phyloP scores from a whole-genome alignment of 768 basidiomycete species.

The Lactarius hengduanensis region DNA sequence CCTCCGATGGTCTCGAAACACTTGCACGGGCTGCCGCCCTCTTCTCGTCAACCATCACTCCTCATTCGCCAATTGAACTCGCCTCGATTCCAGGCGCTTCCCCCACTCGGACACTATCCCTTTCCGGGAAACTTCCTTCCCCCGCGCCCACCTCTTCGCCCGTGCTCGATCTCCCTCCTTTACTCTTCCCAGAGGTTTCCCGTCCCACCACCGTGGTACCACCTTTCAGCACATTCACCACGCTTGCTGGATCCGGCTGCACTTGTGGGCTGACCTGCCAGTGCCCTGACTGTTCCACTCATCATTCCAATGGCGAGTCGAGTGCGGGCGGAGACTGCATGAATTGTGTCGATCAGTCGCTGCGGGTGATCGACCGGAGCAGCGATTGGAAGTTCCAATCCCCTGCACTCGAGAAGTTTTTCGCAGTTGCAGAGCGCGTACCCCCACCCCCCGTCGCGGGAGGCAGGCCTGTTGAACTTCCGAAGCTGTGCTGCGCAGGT shows the following conservation, averaged over 20 bases:
- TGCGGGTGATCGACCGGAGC: constrained; percentile 20
- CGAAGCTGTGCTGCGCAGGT: constrained; percentile 29
- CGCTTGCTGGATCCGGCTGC: constrained; percentile 30
- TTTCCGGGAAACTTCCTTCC: not conserved
- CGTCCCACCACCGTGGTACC: constrained; percentile 22
- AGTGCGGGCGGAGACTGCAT: constrained; percentile 14
- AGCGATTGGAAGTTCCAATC: constrained; percentile 8
- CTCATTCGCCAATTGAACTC: not conserved
- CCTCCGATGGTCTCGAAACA: constrained; percentile 22
- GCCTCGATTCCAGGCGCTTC: not conserved
- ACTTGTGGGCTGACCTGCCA: constrained; percentile 29
- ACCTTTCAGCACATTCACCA: constrained; percentile 29
- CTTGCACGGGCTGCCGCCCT: constrained; percentile 27
- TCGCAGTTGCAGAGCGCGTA: constrained; percentile 25
- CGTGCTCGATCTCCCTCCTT: constrained; percentile 27
- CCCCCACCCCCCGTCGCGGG: constrained; percentile 24
- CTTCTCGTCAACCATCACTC: constrained; percentile 8
- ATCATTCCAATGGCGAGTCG: constrained; percentile 3
- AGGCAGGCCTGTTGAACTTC: constrained; percentile 26
- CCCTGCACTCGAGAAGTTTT: constrained; percentile 24
- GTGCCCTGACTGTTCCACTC: constrained; percentile 25
- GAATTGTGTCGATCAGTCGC: constrained; percentile 24
- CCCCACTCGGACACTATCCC: not conserved
- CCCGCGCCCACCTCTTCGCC: constrained; percentile 3
- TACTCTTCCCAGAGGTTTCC: constrained; percentile 22